Evolutionary conservation across 306 rosid species (phyloP), one percentile per base, ranked within the genome.

Genomic region (Cicer chorassanicum): DNA sequence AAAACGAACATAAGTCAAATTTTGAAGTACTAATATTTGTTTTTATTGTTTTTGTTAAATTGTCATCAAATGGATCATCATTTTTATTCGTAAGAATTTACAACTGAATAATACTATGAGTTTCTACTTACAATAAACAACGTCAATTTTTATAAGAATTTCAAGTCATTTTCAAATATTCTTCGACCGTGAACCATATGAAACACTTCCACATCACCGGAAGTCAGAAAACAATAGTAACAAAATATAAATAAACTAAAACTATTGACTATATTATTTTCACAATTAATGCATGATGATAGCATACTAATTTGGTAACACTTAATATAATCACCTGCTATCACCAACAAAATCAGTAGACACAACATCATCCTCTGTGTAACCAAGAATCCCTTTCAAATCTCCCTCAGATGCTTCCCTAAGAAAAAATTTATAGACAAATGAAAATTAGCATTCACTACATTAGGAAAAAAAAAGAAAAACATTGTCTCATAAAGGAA

Each of bases 331-430:
- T 72, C 49, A 92, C 96, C 97, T 92, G 91, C 63, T 76, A 78
- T 94, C 96, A 69, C 97, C 97, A 59, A 89, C 42, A 57, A 89
- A 92, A 74, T 89, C 97, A 0, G 93, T 73, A 29, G 97, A 91
- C 49, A 91, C 97, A 14, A 91, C 92, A 86, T 91, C 96, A 9
- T 91, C 96, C 46, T 88, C 91, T 0, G 92, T 86, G 89, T 84
- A 91, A 42, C 97, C 97, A 73, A 91, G 84, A 57, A 91, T 85
- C 6, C 97, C 97, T 78, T 91, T 91, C 72, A 89, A 2, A 57
- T 85, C 81, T 65, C 92, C 93, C 73, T 89, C 91, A 38, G 96
- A 86, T 73, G 84, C 97, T 78, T 84, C 93, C 90, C 96, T 87
- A 9, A 36, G 21, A 36, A 82, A 45, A 45, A 78, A 1, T 9